phyloP scores from a whole-genome alignment of 2,329 filamentous ascomycete species.

The Talaromyces funiculosus region DNA sequence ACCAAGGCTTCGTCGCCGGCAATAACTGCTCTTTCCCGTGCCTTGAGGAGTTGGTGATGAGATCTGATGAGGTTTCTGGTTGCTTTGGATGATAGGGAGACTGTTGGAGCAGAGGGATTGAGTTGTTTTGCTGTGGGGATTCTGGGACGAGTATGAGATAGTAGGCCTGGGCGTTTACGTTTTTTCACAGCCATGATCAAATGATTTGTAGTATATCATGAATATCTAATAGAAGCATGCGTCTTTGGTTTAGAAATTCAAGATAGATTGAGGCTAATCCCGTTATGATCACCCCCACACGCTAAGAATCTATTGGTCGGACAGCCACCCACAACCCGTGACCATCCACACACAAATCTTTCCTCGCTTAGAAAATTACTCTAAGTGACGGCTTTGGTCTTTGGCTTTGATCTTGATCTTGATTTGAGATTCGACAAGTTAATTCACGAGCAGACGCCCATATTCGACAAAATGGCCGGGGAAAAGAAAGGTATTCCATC shows the following conservation, averaged over 20 bases:
- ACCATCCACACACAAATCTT: slow-evolving; percentile 16
- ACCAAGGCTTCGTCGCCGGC: slow-evolving; percentile 41
- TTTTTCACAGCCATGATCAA: slow-evolving; percentile 27
- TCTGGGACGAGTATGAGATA: slow-evolving; percentile 45
- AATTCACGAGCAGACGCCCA: slow-evolving; percentile 22
- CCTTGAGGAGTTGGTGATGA: slow-evolving; percentile 57
- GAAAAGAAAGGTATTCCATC: slow-evolving; percentile 41
- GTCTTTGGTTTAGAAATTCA: not conserved
- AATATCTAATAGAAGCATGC: not conserved
- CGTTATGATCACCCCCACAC: not conserved
- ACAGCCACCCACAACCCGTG: slow-evolving; percentile 4
- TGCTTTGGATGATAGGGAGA: slow-evolving; percentile 50
- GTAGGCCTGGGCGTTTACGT: slow-evolving; percentile 30
- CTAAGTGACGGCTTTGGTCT: slow-evolving; percentile 7
- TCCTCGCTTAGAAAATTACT: slow-evolving; percentile 13
- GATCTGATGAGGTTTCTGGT: slow-evolving; percentile 55
- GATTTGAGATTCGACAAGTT: slow-evolving; percentile 19
- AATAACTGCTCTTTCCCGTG: slow-evolving; percentile 47
- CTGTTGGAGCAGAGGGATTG: slow-evolving; percentile 11
- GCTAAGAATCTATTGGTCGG: slow-evolving; percentile 18
- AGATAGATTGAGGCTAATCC: not conserved
- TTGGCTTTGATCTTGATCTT: slow-evolving; percentile 1
- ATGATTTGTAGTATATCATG: not conserved
- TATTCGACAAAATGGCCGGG: slow-evolving; percentile 42
- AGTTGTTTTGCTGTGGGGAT: slow-evolving; percentile 29